Base-by-base conservation (phyloP, 805 yeast genomes). In the Priceomyces medius region DNA sequence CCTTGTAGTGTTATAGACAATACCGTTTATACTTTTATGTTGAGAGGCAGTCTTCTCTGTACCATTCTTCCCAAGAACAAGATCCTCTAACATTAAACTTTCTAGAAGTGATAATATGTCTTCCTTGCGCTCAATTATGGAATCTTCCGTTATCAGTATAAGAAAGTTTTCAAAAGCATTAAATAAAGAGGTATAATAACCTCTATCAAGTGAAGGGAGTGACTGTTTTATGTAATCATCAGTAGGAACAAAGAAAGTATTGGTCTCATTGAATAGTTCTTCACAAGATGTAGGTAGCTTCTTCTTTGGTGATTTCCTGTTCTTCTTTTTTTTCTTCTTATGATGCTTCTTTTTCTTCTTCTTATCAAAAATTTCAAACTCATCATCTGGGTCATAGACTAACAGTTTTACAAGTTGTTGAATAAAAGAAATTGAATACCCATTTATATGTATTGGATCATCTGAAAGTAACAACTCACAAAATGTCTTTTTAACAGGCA, bases 401-500 rank as follows among this genome's bases (percentile, higher is more conserved):
- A 60, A 45, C 56, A 55, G 62, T 38, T 50, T 55, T 41, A 68
- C 59, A 12, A 68, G 43, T 37, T 40, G 46, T 37, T 60, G 59
- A 3, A 66, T 40, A 28, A 63, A 55, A 7, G 61, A 37, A 1
- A 67, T 47, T 5, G 56, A 34, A 33, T 55, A 47, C 12, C 60
- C 64, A 33, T 55, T 41, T 26, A 53, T 10, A 9, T 37, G 20
- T 7, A 34, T 35, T 4, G 36, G 21, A 7, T 44, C 48, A 6
- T 74, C 33, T 81, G 56, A 44, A 39, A 67, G 32, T 6, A 79
- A 45, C 8, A 72, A 51, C 3, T 66, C 67, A 52, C 69, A 71
- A 14, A 67, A 46, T 20, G 55, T 44, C 36, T 63, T 63, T 53
- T 62, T 63, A 23, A 51, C 27, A 10, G 69, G 65, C 1, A 84